Evolutionary conservation across 768 basidiomycete genomes (phyloP), one percentile per base, ranked within the genome.

Genomic region (Russula emetica): DNA sequence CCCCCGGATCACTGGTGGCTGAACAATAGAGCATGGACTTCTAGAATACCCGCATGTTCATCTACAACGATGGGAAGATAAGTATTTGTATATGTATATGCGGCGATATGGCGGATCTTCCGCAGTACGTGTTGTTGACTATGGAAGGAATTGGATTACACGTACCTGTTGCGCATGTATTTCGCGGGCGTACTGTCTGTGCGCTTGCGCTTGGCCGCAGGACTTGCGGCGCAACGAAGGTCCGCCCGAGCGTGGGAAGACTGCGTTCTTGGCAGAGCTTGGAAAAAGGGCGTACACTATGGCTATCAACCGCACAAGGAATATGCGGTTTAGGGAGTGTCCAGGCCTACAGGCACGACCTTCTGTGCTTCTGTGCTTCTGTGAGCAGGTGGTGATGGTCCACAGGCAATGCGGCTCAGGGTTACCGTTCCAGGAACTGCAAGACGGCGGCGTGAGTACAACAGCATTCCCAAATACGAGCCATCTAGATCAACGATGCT

Each of bases 211-310:
- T 18, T 36, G n/a, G 8, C n/a, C n/a, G n/a, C n/a, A n/a, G n/a
- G n/a, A n/a, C n/a, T 50, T 54, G 44, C 50, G 47, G 45, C 52
- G 36, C 45, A 40, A 14, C 7, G 36, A 60, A 30, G 63, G 18
- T 64, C 63, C 63, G 63, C 30, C 63, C 63, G 63, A 32, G 44
- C 53, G 63, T 58, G 53, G 58, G 53, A 28, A 64, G 5, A 24
- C 30, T 10, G 16, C 11, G 14, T 64, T 24, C 52, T 34, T 40
- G 13, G 45, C 45, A 34, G 11, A 45, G 16, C 18, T 13, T n/a
- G 13, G 8, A 28, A 14, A 38, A 2, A 30, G 7, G 24, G 45
- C 26, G 52, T 18, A 50, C 24, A 16, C 4, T 36, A 24, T 26
- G 42, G 11, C 38, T 28, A 26, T 34, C 47, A 36, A 50, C 53